Base-by-base conservation (phyloP, 176 grass and related monocot genomes). In the Eremochloa ophiuroides region DNA sequence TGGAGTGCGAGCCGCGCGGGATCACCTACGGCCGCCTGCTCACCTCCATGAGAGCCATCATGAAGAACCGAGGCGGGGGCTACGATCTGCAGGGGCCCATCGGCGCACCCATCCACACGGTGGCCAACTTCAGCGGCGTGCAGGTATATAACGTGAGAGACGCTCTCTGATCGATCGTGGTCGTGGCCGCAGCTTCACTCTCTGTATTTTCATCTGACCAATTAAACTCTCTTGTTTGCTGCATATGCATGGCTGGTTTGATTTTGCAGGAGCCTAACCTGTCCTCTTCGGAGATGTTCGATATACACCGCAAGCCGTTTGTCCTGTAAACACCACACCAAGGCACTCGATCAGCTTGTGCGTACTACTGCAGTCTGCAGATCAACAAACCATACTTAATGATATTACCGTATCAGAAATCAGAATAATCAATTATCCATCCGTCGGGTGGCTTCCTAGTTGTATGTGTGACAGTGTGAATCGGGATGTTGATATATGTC, bases 21-120 rank as follows among this genome's bases (percentile, higher is more conserved):
- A 62, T 79, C 23, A 98, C 92, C 25, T 98, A 98, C 27, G 95
- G 95, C 11, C 66, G 69, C 48, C 72, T 98, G 88, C 93, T 98
- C 62, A 78, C 69, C 61, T 20, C 88, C 43, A 98, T 98, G 92
- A 87, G 83, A 31, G 3, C 63, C 13, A 85, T 80, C 44, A 95
- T 98, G 65, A 85, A 83, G 33, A 69, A 77, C 4, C 40, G 64
- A 13, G 68, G 69, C 30, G 70, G 41, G 1, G 15, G 9, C 10
- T 68, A 30, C 69, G 26, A 42, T 38, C 16, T 94, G 73, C 84
- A 64, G 14, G 92, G 92, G 3, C 86, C 92, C 42, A 35, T 88
- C 34, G 88, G 88, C 17, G 72, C 86, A 9, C 84, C 86, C 13
- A 73, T 93, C 62, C 80, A 85, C 39, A 89, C 69, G 61, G 91